A percentile compares a stretch with the other conserved stretches of the same genome.
phyloP scores from a whole-genome alignment of 1,284 basidiomycete genomes.

The Takashimella koratensis region DNA sequence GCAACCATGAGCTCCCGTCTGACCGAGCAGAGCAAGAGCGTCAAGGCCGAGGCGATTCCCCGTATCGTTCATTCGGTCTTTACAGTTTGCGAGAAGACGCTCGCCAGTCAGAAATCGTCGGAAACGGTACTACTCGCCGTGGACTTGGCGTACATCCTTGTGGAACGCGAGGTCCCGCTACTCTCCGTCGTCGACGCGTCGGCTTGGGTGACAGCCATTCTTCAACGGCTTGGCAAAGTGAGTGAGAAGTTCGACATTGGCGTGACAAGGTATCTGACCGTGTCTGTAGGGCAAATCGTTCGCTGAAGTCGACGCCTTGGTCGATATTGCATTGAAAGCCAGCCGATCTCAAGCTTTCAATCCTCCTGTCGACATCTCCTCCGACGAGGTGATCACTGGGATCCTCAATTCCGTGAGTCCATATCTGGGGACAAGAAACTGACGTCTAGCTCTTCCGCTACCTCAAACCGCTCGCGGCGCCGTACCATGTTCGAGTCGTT shows the following conservation, averaged over 20 bases:
- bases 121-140: slow-evolving; percentile 12
- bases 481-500: slow-evolving; percentile 78
- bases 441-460: slow-evolving; percentile 64
- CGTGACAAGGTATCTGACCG: not conserved
- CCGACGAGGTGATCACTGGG: slow-evolving; percentile 21
- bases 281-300: slow-evolving; percentile 58
- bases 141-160: slow-evolving; percentile 14
- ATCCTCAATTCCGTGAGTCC: slow-evolving; percentile 31
- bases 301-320: slow-evolving; percentile 61
- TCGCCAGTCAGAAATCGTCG: slow-evolving; percentile 3
- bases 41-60: slow-evolving; percentile 15
- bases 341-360: slow-evolving; percentile 26
- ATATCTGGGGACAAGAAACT: slow-evolving; percentile 5
- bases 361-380: slow-evolving; percentile 21
- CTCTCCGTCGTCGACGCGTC: slow-evolving; percentile 17
- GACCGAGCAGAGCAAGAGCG: not conserved
- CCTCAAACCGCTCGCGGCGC: slow-evolving; percentile 61
- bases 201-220: slow-evolving; percentile 40
- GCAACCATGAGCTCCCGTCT: not conserved
- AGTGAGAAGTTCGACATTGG: slow-evolving; percentile 14
- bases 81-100: slow-evolving; percentile 7
- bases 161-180: slow-evolving; percentile 28
- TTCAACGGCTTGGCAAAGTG: slow-evolving; percentile 30
- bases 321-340: slow-evolving; percentile 58
- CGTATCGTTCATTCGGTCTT: slow-evolving; percentile 22